Evolutionary conservation across 352 stramenopile genomes (phyloP).

Genomic region (Phytophthora uliginosa): DNA sequence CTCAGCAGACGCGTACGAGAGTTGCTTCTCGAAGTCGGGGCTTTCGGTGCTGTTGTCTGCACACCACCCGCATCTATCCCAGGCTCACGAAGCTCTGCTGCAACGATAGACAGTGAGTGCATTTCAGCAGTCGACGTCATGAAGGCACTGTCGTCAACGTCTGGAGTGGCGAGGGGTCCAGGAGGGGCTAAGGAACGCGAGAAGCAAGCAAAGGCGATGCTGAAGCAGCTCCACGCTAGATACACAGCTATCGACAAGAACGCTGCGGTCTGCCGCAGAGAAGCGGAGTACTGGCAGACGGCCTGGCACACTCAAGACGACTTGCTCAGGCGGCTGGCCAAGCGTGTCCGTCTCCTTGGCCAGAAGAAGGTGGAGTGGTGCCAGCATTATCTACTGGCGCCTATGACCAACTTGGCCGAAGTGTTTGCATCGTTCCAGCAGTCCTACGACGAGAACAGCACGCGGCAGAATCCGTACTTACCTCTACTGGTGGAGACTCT

Average conservation of each 20-base stretch:
- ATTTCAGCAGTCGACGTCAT: constrained; percentile 39
- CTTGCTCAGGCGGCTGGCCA: constrained; percentile 26
- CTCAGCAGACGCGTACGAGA: constrained; percentile 28
- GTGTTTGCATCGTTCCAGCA: constrained; percentile 44
- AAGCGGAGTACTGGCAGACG: constrained; percentile 44
- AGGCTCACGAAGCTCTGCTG: neutral
- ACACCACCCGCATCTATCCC: constrained; percentile 1
- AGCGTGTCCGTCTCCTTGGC: constrained; percentile 32
- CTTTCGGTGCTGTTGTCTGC: constrained; percentile 44
- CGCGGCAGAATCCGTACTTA: constrained; percentile 47
- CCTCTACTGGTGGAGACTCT: constrained; percentile 44
- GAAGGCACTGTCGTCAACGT: constrained; percentile 30
- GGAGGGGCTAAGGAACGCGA: constrained; percentile 44
- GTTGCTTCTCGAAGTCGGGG: constrained; percentile 48
- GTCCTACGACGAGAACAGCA: constrained; percentile 41
- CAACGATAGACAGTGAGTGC: constrained; percentile 3
- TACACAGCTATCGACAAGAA: constrained; percentile 39
- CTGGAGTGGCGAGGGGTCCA: constrained; percentile 14
- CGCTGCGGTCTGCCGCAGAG: constrained; percentile 24
- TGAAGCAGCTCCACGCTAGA: constrained; percentile 49
- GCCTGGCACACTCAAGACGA: constrained; percentile 49
- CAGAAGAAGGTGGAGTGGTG: constrained; percentile 53
- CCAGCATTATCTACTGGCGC: constrained; percentile 32
- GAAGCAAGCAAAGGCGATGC: constrained; percentile 43
- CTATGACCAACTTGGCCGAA: constrained; percentile 34